Evolutionary conservation across 2,329 filamentous ascomycete genomes (phyloP), one percentile per base, ranked within the genome.

Genomic region (Aureobasidium sp.): DNA sequence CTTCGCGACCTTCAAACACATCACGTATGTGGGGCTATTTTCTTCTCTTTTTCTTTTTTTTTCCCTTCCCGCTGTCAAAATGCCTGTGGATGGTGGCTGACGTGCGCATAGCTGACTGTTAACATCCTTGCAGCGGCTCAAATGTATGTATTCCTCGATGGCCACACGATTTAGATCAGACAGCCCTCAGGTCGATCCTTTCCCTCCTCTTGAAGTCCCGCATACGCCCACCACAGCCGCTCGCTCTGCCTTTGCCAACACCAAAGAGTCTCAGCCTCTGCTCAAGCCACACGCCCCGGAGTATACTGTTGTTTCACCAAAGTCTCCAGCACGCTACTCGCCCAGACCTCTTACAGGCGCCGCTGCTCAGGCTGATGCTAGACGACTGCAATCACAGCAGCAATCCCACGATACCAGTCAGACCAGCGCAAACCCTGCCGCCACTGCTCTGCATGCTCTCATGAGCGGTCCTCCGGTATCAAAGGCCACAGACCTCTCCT

Each of bases 341-440:
- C 76, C 76, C 2, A 71, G 72, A 63, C 74, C 74, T 39, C 72
- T 82, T 29, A 80, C 79, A 0, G 79, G 77, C 51, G 77, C 77
- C 24, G 76, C 76, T 62, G 79, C 78, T 44, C 71, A 81, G 67
- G 76, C 75, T 50, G 79, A 81, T 66, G 73, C 80, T 66, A 77
- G 77, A 63, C 74, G 76, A 48, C 71, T 71, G 63, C 71, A 73
- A 63, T 73, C 78, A 63, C 73, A 77, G 37, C 65, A 67, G 32
- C 61, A 65, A 50, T 64, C 65, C 62, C 65, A 67, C 24, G 64
- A 65, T 9, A 70, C 74, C 61, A 72, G 75, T 41, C 76, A 77
- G 65, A 77, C 75, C n/a, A 81, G 76, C 65, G 78, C 78, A 2
- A 81, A 82, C 61, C 78, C 79, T 17, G 76, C 74, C 20, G 69